These are phyloP conservation scores for Leccinum pachyderme DNA, from an alignment of 1,284 basidiomycete genomes.

Conservation along the genomic window DNA sequence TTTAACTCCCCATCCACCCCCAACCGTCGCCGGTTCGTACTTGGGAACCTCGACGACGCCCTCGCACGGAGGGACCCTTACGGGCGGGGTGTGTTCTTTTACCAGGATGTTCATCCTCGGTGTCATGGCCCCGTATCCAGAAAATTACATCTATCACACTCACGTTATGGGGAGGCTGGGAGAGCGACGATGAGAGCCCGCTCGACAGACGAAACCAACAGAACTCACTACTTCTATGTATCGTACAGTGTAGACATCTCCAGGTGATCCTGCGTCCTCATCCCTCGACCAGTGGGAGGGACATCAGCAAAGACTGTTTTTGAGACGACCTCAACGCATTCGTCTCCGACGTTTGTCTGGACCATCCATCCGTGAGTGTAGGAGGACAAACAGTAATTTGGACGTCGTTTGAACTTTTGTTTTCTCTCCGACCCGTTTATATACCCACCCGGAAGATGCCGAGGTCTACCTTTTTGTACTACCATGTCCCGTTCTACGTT, in stretches of 20 bases:
- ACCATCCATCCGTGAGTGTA: slow-evolving; percentile 57
- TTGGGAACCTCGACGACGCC: slow-evolving; percentile 29
- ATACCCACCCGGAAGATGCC: slow-evolving; percentile 28
- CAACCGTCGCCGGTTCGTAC: slow-evolving; percentile 36
- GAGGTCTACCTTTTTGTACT: not conserved
- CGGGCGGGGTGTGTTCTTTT: slow-evolving; percentile 71
- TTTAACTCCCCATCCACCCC: slow-evolving; percentile 75
- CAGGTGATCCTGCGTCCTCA: slow-evolving; percentile 88
- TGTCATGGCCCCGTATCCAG: slow-evolving; percentile 19
- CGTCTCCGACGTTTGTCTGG: slow-evolving; percentile 87
- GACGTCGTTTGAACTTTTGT: slow-evolving; percentile 45
- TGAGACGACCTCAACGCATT: slow-evolving; percentile 50
- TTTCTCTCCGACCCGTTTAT: slow-evolving; percentile 10
- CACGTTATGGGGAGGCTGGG: not conserved
- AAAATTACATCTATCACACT: not conserved
- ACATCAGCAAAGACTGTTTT: slow-evolving; percentile 89
- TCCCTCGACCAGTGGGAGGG: slow-evolving; percentile 84
- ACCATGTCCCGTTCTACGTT: slow-evolving; percentile 55
- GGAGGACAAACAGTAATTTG: slow-evolving; percentile 77
- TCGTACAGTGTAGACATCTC: slow-evolving; percentile 53
- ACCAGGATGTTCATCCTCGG: slow-evolving; percentile 83
- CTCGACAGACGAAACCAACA: not conserved
- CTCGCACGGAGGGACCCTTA: slow-evolving; percentile 30
- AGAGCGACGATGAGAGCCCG: too few species aligned
- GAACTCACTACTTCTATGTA: slow-evolving; percentile 19